Evolutionary conservation across 2,329 filamentous ascomycete genomes (phyloP).

Genomic region (Aspergillus calidoustus): DNA sequence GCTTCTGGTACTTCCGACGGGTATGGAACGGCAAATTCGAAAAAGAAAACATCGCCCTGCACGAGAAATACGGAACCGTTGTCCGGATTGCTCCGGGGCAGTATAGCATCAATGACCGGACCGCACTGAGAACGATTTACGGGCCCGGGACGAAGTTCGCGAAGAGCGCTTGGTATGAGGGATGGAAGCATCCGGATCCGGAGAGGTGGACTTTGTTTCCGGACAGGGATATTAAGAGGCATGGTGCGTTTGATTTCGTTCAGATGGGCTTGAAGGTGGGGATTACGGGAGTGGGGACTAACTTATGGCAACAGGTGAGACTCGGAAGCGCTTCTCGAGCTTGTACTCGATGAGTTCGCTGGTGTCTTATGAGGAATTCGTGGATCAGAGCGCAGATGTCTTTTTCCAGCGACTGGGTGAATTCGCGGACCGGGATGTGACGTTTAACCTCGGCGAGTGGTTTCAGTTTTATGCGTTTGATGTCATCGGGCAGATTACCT

Average conservation of each 20-base stretch:
- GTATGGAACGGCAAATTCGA: slow-evolving; percentile 45
- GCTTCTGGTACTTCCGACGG: slow-evolving; percentile 49
- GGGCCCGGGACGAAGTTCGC: slow-evolving; percentile 45
- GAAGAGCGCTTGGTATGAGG: slow-evolving; percentile 45
- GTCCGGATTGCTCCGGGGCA: slow-evolving; percentile 55
- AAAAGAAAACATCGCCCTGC: slow-evolving; percentile 45
- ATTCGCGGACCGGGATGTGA: slow-evolving; percentile 33
- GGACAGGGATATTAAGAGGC: slow-evolving; percentile 41
- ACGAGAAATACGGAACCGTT: slow-evolving; percentile 48
- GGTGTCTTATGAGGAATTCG: slow-evolving; percentile 55
- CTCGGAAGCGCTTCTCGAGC: slow-evolving; percentile 46
- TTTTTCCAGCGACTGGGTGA: slow-evolving; percentile 46
- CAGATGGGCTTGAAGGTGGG: slow-evolving; percentile 14
- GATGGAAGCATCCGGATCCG: slow-evolving; percentile 35
- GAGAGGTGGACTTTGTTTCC: slow-evolving; percentile 39
- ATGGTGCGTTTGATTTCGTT: slow-evolving; percentile 31
- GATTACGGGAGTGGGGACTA: not conserved
- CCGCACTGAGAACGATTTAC: slow-evolving; percentile 50
- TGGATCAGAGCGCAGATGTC: slow-evolving; percentile 53
- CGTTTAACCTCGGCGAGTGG: slow-evolving; percentile 47
- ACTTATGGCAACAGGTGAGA: slow-evolving; percentile 31
- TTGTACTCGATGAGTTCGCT: slow-evolving; percentile 56
- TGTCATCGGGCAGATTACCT: slow-evolving; percentile 58
- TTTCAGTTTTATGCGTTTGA: slow-evolving; percentile 43
- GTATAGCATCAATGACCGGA: slow-evolving; percentile 51